Evolutionary conservation across 345 rosid species (phyloP).

Genomic region (Sonneratia alba): DNA sequence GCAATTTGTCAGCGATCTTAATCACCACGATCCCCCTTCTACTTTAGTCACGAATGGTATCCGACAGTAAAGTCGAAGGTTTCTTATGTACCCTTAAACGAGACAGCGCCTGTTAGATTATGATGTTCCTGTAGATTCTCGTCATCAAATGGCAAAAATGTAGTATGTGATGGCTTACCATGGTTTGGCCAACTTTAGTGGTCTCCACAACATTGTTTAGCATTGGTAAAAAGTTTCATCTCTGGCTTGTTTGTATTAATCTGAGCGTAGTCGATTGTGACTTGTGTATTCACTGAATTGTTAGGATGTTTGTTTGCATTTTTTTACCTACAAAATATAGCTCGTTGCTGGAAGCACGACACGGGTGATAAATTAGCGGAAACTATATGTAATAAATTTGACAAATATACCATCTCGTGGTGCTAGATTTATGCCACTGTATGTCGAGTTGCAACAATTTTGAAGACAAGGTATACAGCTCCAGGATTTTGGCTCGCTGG

Average conservation of each 20-base stretch:
- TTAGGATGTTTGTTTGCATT: neutral
- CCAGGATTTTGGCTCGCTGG: constrained; percentile 90
- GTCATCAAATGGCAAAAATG: neutral
- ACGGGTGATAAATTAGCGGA: neutral
- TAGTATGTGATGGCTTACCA: neutral
- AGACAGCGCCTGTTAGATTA: neutral
- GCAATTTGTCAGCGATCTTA: too few relatives aligned
- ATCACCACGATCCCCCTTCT: too few relatives aligned
- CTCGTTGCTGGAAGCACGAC: neutral
- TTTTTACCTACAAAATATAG: neutral
- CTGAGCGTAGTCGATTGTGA: neutral
- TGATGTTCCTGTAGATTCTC: neutral
- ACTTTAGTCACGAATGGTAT: neutral
- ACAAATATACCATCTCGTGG: neutral
- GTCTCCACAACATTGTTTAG: neutral
- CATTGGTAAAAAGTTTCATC: neutral
- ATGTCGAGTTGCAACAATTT: constrained; percentile 51
- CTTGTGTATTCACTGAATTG: neutral
- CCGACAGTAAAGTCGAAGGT: neutral
- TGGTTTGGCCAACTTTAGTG: neutral
- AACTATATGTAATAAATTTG: neutral
- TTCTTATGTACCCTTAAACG: neutral
- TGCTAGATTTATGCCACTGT: constrained; percentile 60
- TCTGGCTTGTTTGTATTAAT: neutral
- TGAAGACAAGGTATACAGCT: constrained; percentile 72